phyloP scores from a whole-genome alignment of 2,329 filamentous ascomycete genomes.

The Fusarium sp. region DNA sequence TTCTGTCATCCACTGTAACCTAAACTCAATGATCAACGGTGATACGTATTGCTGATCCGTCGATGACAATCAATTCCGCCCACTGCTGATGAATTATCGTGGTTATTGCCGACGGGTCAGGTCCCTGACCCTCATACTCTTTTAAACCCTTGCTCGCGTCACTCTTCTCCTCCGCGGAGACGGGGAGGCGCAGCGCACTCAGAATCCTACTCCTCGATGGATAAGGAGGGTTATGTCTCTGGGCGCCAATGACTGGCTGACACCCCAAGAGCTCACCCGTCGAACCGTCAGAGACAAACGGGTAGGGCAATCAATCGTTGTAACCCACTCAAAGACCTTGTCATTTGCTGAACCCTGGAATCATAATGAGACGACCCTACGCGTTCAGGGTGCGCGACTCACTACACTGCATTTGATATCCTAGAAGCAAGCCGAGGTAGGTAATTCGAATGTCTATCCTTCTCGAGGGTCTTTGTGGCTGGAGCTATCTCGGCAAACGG shows the following conservation, averaged over 20 bases:
- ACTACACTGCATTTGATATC: neutral
- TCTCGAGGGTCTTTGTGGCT: constrained; percentile 6
- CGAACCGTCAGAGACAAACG: constrained; percentile 8
- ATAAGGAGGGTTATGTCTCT: constrained; percentile 19
- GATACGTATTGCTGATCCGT: constrained; percentile 15
- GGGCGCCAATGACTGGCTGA: constrained; percentile 14
- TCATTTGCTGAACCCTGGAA: neutral
- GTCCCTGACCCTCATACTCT: neutral
- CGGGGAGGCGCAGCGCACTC: constrained; percentile 1
- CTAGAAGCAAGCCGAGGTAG: constrained; percentile 1
- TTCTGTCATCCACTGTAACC: constrained; percentile 7
- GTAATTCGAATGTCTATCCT: constrained; percentile 14
- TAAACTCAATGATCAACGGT: constrained; percentile 15
- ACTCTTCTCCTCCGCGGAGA: neutral
- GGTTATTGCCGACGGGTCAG: neutral
- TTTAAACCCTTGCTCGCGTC: constrained; percentile 2
- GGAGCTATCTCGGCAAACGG: constrained; percentile 14
- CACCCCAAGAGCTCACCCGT: constrained; percentile 13
- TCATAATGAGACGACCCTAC: neutral
- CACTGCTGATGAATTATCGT: neutral
- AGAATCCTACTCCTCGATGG: neutral
- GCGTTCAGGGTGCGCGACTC: constrained; percentile 1
- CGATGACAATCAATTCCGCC: constrained; percentile 18
- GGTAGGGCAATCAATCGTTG: constrained; percentile 16
- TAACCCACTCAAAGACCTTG: constrained; percentile 5